Evolutionary conservation across 768 basidiomycete genomes (phyloP), one percentile per base, ranked within the genome.

Genomic region (Trichaptum fuscoviolaceum): DNA sequence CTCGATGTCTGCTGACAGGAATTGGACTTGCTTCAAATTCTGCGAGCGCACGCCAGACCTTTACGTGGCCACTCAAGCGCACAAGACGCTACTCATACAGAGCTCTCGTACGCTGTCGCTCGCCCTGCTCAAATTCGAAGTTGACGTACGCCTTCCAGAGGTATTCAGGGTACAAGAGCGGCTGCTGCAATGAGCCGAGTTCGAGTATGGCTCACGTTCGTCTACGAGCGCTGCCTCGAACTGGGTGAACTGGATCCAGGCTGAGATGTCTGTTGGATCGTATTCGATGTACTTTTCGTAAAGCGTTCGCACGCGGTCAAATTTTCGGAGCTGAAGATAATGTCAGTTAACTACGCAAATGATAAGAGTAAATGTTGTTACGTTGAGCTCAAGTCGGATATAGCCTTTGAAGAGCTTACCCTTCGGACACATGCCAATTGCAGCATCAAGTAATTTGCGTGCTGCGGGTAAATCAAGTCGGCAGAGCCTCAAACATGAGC

Each of bases 131-230:
- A 66, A 90, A 87, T 77, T 99, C 96, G 71, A 97, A 97, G 76
- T 98, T 96, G 78, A 98, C 92, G 76, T 94, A 98, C 6, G 94
- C 92, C 75, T 96, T 95, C 92, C 92, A 94, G 10, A 95, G 80
- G 7, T 95, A 78, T 75, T 99, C 96, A 1, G 96, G 96, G 95
- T 96, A 96, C 62, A 95, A 93, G 35, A 98, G 82, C 18, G 90
- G 86, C 0, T 86, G 79, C 73, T 97, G 96, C 7, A 88, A 83
- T 25, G 93, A 84, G 7, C 91, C 96, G 24, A 98, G 87, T 77
- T 97, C 95, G 78, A 94, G 97, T 73, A 99, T 95, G 4, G 90
- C 95, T 17, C 96, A 90, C 1, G 94, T 91, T 36, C 96, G 94
- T 97, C 96, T 75, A 91, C 90, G 0, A 97, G 83, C 63, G 90